Evolutionary conservation across 768 basidiomycete species (phyloP).

Genomic region (Russula compacta): DNA sequence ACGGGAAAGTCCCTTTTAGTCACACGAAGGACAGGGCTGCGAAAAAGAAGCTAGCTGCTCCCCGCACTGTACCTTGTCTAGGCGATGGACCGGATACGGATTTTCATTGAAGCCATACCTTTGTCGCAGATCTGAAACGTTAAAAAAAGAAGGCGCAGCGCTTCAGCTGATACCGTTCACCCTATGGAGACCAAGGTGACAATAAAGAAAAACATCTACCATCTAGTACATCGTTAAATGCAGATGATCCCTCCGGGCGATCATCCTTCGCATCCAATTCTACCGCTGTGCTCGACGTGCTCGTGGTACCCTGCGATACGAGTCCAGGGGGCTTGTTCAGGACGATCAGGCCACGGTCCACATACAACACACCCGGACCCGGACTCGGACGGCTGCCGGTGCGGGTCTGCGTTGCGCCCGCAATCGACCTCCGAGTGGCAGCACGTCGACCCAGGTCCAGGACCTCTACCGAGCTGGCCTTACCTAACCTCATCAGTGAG

Average conservation of each 20-base stretch:
- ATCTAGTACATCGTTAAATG: background rate
- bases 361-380: background rate
- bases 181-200: background rate
- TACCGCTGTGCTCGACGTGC: background rate
- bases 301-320: constrained; percentile 10
- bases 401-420: background rate
- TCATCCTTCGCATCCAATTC: background rate
- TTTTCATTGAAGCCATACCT: background rate
- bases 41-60: too few species aligned
- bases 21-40: too few species aligned
- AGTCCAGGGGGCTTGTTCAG: constrained; percentile 20
- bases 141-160: background rate
- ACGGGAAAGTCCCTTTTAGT: background rate
- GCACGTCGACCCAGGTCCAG: background rate
- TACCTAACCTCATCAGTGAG: background rate
- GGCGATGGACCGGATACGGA: constrained; percentile 19
- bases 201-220: background rate
- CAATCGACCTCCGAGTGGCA: background rate
- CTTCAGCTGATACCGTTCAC: background rate
- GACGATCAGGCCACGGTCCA: constrained; percentile 18
- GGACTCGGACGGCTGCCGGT: background rate
- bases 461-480: background rate
- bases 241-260: background rate
- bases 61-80: constrained; percentile 18
- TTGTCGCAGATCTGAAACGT: constrained; percentile 5